Conservation (phyloP, 176 grass and related monocot genomes). For the Secale cereale region DNA sequence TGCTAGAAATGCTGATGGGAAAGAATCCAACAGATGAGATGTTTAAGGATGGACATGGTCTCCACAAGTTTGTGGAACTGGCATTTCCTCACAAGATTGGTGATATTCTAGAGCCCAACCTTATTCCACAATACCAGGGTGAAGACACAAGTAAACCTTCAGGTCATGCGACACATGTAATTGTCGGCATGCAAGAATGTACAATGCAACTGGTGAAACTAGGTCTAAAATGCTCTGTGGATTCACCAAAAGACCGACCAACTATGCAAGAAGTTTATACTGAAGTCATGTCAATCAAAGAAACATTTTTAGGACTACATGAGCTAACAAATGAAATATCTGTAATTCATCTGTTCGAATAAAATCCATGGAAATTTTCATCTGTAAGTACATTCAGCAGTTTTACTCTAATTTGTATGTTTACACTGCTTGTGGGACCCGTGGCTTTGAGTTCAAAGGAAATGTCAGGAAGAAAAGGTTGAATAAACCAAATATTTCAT, state of each 20-base stretch:
- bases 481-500: background rate
- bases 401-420: background rate
- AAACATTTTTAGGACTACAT: background rate
- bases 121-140: background rate
- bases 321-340: background rate
- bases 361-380: background rate
- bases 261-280: constrained; percentile 7
- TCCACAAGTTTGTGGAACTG: background rate
- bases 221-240: background rate
- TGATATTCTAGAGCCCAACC: background rate
- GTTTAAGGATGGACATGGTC: background rate
- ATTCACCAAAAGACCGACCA: constrained; percentile 17
- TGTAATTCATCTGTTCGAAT: background rate
- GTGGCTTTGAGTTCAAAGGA: background rate
- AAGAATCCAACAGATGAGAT: background rate
- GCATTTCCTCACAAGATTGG: constrained; percentile 7
- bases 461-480: background rate
- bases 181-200: background rate
- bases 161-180: background rate
- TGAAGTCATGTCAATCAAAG: constrained; percentile 1
- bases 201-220: background rate
- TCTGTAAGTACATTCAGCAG: background rate
- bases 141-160: background rate
- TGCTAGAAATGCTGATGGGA: constrained; percentile 9
- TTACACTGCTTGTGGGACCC: background rate